Percentiles rank a stretch among this genome's conserved stretches.
These are phyloP conservation scores for Rostrohypoxylon terebratum DNA, from an alignment of 495 filamentous ascomycete genomes.

Conservation along the genomic window DNA sequence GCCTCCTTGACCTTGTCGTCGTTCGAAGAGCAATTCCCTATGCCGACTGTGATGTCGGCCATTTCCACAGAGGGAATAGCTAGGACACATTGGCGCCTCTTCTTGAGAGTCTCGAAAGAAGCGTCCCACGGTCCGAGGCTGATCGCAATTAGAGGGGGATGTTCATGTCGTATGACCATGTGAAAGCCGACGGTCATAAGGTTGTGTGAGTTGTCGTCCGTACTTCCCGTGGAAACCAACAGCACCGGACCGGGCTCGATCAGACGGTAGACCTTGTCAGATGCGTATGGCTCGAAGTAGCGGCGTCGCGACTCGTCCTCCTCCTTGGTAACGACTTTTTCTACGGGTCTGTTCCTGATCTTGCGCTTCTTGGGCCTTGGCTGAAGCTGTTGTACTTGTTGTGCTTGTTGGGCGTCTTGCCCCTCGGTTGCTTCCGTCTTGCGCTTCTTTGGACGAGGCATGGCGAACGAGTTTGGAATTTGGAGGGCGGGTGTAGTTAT, in stretches of 20 bases:
- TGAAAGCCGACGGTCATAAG: slow-evolving; percentile 57
- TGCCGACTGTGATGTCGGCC: slow-evolving; percentile 47
- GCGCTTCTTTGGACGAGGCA: slow-evolving; percentile 37
- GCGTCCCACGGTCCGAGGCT: slow-evolving; percentile 55
- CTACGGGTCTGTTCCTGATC: too few relatives aligned
- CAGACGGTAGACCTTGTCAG: slow-evolving; percentile 51
- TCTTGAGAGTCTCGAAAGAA: slow-evolving; percentile 49
- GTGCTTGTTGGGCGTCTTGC: too few relatives aligned
- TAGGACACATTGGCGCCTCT: slow-evolving; percentile 51
- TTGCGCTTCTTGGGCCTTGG: too few relatives aligned
- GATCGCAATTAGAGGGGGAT: slow-evolving; percentile 51
- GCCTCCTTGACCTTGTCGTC: slow-evolving; percentile 51
- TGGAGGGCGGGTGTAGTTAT: background rate
- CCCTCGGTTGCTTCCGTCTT: slow-evolving; percentile 18
- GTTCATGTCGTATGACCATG: slow-evolving; percentile 55
- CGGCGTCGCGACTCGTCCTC: slow-evolving; percentile 5
- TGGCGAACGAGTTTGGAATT: slow-evolving; percentile 16
- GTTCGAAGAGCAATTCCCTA: slow-evolving; percentile 59
- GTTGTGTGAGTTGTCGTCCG: slow-evolving; percentile 51
- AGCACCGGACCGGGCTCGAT: slow-evolving; percentile 55
- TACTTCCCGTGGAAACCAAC: slow-evolving; percentile 53
- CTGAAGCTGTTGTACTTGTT: background rate
- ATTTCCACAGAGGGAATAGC: slow-evolving; percentile 49
- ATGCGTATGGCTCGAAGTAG: slow-evolving; percentile 48
- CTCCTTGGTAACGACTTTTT: too few relatives aligned